Evolutionary conservation across 495 filamentous ascomycete species (phyloP).

Genomic region (Hypomontagnella monticulosa): DNA sequence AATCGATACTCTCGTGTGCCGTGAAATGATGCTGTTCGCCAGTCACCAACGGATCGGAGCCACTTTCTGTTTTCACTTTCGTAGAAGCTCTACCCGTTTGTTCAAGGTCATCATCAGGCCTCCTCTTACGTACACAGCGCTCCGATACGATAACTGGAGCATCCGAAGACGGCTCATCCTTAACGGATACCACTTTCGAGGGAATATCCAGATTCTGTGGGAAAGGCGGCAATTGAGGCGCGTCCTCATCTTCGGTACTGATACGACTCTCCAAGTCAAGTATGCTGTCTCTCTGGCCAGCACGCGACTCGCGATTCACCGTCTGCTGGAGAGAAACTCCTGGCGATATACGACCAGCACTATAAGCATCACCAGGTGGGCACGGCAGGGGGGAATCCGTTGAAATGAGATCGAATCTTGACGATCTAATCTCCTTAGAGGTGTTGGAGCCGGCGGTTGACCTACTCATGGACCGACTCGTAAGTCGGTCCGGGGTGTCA

Average conservation of each 20-base stretch:
- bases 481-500: background rate
- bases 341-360: background rate
- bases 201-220: constrained; percentile 14
- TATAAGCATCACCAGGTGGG: constrained; percentile 1
- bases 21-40: constrained; percentile 45
- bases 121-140: constrained; percentile 55
- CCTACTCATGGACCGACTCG: constrained; percentile 10
- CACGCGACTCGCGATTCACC: background rate
- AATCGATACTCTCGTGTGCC: constrained; percentile 70
- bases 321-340: background rate
- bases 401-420: background rate
- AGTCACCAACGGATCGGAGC: constrained; percentile 51
- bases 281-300: background rate
- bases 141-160: constrained; percentile 55
- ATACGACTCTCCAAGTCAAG: background rate
- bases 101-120: constrained; percentile 29
- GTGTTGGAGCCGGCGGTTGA: background rate
- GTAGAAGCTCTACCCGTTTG: constrained; percentile 2
- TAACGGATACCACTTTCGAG: constrained; percentile 40
- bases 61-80: constrained; percentile 49
- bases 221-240: constrained; percentile 42
- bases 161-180: constrained; percentile 58
- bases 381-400: background rate
- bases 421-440: background rate
- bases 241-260: constrained; percentile 12